A percentile compares a stretch with the other conserved stretches of the same genome.
Evolutionary conservation across 1,284 basidiomycete species (phyloP).

Genomic region (Ceratobasidium sp.): DNA sequence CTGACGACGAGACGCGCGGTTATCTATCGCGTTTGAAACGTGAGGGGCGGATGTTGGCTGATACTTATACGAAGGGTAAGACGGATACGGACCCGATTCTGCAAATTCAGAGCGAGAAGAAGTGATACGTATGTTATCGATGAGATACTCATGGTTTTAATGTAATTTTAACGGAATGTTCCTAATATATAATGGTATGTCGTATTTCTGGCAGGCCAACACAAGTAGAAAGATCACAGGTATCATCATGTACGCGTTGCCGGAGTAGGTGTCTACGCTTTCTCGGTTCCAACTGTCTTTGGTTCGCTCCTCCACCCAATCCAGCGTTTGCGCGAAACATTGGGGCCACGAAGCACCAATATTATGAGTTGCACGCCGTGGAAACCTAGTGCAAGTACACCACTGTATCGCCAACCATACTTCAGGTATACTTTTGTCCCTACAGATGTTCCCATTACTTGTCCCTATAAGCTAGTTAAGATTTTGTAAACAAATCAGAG

Average conservation of each 20-base stretch:
- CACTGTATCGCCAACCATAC: constrained; percentile 68
- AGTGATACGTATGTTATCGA: neutral
- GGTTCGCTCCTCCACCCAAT: constrained; percentile 64
- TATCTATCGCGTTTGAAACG: constrained; percentile 8
- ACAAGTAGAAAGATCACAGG: too few relatives aligned
- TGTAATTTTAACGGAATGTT: too few relatives aligned
- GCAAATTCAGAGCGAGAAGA: neutral
- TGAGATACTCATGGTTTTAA: neutral
- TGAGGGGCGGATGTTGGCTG: constrained; percentile 13
- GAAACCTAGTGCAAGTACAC: constrained; percentile 63
- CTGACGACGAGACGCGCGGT: constrained; percentile 10
- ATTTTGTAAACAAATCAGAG: neutral
- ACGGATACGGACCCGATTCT: constrained; percentile 28
- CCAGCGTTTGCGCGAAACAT: constrained; percentile 64
- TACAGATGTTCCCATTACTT: constrained; percentile 72
- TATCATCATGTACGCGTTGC: too few relatives aligned
- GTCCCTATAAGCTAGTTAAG: constrained; percentile 61
- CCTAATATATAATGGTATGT: neutral
- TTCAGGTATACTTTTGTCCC: constrained; percentile 68
- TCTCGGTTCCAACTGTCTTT: too few relatives aligned
- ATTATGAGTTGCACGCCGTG: constrained; percentile 60
- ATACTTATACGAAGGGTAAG: constrained; percentile 30
- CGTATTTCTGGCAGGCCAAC: too few relatives aligned
- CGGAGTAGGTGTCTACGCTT: too few relatives aligned
- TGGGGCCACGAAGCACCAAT: constrained; percentile 65